phyloP scores from a whole-genome alignment of 371 early-diverging fungal genomes.

The Homolaphlyctis polyrhiza region DNA sequence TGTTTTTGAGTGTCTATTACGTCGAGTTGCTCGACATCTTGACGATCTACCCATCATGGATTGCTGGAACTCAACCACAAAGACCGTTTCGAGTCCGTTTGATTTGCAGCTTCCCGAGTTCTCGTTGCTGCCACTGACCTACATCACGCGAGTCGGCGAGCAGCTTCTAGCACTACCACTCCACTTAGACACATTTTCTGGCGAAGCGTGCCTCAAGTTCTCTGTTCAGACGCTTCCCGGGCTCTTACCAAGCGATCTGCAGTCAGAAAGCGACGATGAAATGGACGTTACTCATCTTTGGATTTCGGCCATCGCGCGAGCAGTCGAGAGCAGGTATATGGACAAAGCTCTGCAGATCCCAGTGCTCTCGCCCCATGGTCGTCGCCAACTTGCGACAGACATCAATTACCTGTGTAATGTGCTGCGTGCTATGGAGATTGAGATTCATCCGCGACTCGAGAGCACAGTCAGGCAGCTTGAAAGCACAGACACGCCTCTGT shows the following conservation, averaged over 20 bases:
- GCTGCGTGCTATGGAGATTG: conserved; percentile 57
- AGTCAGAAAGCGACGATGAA: conserved; percentile 20
- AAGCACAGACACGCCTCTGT: neutral
- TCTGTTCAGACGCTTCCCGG: conserved; percentile 55
- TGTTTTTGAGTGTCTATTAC: conserved; percentile 55
- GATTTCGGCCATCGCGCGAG: conserved; percentile 62
- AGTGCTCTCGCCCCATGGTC: conserved; percentile 41
- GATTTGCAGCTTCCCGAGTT: conserved; percentile 48
- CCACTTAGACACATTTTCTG: conserved; percentile 62
- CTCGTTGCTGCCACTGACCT: conserved; percentile 56
- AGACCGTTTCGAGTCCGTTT: conserved; percentile 13
- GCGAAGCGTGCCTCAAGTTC: conserved; percentile 47
- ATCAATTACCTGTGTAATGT: conserved; percentile 60
- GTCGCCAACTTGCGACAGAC: conserved; percentile 54
- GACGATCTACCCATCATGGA: conserved; percentile 38
- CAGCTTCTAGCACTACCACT: conserved; percentile 63
- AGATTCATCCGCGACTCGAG: conserved; percentile 1
- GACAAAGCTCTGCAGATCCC: conserved; percentile 34
- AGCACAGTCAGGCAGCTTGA: neutral
- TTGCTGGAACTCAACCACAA: conserved; percentile 24
- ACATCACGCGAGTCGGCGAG: conserved; percentile 66
- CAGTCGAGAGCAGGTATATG: conserved; percentile 44
- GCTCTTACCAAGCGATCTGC: conserved; percentile 25
- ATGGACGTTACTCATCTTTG: conserved; percentile 57
- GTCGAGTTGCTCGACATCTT: conserved; percentile 46